Conservation (phyloP, 1,284 basidiomycete species). For the Fomitiporia mediterranea region DNA sequence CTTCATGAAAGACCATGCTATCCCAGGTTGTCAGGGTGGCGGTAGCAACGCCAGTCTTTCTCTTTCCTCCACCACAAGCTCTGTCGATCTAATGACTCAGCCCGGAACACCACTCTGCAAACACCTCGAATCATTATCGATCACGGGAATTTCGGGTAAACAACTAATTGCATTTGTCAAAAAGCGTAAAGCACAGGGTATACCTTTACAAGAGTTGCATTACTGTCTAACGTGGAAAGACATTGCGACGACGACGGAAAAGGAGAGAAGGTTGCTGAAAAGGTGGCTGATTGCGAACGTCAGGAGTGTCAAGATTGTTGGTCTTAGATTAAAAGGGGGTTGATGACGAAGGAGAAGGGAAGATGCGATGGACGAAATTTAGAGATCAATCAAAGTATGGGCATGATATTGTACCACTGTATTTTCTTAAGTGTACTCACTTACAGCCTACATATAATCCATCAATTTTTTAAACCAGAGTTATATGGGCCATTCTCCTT, state of each 20-base stretch:
- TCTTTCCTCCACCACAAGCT: too few species aligned
- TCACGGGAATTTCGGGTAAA: constrained; percentile 9
- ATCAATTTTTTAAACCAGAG: too few species aligned
- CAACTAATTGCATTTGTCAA: constrained; percentile 8
- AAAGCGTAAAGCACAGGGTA: constrained; percentile 7
- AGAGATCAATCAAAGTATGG: too few species aligned
- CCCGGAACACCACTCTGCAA: constrained; percentile 1
- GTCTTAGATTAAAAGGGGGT: constrained; percentile 1
- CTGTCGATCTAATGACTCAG: neutral
- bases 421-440: too few species aligned
- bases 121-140: constrained; percentile 9
- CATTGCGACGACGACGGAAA: neutral
- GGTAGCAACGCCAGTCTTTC: neutral
- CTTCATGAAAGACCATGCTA: neutral
- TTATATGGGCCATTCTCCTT: too few species aligned
- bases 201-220: constrained; percentile 8
- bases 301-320: constrained; percentile 7
- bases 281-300: constrained; percentile 7
- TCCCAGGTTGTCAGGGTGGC: neutral
- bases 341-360: neutral
- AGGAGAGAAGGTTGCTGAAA: too few species aligned
- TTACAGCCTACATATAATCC: too few species aligned
- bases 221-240: too few species aligned
- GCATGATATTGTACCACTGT: too few species aligned
- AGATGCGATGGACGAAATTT: too few species aligned